Evolutionary conservation across 345 rosid species (phyloP), one percentile per base, ranked within the genome.

Genomic region (Rhizophora apiculata): DNA sequence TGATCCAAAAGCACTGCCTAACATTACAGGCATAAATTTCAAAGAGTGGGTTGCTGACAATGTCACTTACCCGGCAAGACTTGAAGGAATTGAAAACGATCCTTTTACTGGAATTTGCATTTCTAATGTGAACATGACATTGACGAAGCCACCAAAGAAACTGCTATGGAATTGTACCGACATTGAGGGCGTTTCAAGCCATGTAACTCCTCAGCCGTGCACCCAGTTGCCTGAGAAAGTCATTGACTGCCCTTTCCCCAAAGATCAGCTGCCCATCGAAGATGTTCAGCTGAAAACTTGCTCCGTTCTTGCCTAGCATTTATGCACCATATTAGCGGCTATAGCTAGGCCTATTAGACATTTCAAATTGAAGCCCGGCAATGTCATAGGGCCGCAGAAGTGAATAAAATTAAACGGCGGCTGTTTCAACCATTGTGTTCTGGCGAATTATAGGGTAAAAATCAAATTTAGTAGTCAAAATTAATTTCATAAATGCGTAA

Each of bases 71-170:
- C 69, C 96, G 0, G 94, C 80, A 5, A 82, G 62, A 20, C 81
- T 88, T 5, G 49, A 2, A 43, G 49, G 49, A 15, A 43, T 43
- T 3, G 49, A 43, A 43, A 70, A 83, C 6, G 78, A 83, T 67
- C 78, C 83, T 9, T 94, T 88, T 63, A 86, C 72, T 0, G 89
- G 83, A 9, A 85, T 93, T 43, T 89, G 96, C 76, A 86, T 93
- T 18, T 93, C 91, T 6, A 83, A 86, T 68, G 89, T 85, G 20
- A 71, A 70, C 0, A 84, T 93, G 11, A 30, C 69, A 6, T 67
- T 91, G 83, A 60, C 82, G 0, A 26, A 64, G 21, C 73, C 80
- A 20, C 79, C 88, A 0, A 76, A 80, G 67, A 13, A 83, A 37
- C 22, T 82, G 37, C 88, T 79, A 36, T 91, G 96, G 98, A 87